Conservation (phyloP, 257 asterid genomes). For the Osmanthus fragrans region DNA sequence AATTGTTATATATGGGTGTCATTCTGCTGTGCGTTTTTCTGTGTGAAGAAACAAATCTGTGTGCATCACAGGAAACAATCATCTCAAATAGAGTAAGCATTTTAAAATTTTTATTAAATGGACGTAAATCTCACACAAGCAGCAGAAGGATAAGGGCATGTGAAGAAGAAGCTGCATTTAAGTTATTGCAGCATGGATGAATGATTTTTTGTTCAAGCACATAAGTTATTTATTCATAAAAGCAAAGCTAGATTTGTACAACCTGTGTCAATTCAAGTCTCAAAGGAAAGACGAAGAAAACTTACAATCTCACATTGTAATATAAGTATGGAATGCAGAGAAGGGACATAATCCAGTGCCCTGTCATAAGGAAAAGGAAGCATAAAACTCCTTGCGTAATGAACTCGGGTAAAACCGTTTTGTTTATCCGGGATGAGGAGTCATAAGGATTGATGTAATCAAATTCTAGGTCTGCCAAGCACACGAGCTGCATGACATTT, state of each 20-base stretch:
- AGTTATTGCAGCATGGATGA: background rate
- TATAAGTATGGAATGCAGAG: constrained; percentile 68
- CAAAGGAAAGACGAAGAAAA: constrained; percentile 26
- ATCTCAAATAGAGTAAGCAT: background rate
- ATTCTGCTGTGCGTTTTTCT: background rate
- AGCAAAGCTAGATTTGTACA: background rate
- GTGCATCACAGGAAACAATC: background rate
- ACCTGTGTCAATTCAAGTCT: background rate
- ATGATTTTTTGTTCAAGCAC: background rate
- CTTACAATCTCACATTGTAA: constrained; percentile 83
- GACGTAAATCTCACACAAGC: background rate
- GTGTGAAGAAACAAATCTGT: background rate
- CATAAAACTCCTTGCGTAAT: constrained; percentile 77
- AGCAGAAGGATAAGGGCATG: background rate
- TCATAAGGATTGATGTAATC: constrained; percentile 91
- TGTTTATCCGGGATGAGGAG: constrained; percentile 82
- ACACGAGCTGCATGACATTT: constrained; percentile 68
- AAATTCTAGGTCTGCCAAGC: constrained; percentile 87
- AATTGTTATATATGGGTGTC: background rate
- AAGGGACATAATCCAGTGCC: constrained; percentile 88
- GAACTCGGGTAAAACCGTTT: constrained; percentile 72
- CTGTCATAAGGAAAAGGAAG: constrained; percentile 71
- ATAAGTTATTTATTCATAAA: background rate
- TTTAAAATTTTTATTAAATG: background rate
- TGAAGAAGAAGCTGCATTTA: background rate